Conservation (phyloP, 2,329 filamentous ascomycete genomes). For the Aplosporella prunicola region DNA sequence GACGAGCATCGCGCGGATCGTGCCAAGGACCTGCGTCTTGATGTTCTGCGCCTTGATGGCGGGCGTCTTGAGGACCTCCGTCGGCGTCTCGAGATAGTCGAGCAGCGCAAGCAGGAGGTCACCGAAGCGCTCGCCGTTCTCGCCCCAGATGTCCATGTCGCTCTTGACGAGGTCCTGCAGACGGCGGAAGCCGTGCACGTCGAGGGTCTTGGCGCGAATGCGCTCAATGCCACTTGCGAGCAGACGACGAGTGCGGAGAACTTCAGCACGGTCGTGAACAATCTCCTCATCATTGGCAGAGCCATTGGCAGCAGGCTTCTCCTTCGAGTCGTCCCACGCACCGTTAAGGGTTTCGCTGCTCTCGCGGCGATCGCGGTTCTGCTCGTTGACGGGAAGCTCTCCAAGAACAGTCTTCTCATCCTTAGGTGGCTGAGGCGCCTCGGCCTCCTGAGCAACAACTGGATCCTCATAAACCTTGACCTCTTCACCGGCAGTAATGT, state of each 20-base stretch:
- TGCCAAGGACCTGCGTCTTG: slow-evolving; percentile 64
- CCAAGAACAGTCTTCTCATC: slow-evolving; percentile 37
- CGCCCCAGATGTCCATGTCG: slow-evolving; percentile 51
- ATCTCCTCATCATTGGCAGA: slow-evolving; percentile 17
- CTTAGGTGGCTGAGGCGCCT: slow-evolving; percentile 17
- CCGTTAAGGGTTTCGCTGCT: slow-evolving; percentile 22
- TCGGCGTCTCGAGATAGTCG: slow-evolving; percentile 57
- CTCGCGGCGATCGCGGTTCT: slow-evolving; percentile 25
- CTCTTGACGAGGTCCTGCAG: slow-evolving; percentile 66
- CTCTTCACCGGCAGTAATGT: slow-evolving; percentile 21
- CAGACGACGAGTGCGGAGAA: slow-evolving; percentile 43
- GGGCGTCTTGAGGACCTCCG: slow-evolving; percentile 36
- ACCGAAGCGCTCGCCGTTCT: slow-evolving; percentile 61
- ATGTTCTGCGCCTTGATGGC: slow-evolving; percentile 61
- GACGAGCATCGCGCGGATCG: slow-evolving; percentile 62
- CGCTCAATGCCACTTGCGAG: slow-evolving; percentile 67
- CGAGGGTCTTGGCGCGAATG: slow-evolving; percentile 61
- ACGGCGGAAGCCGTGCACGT: slow-evolving; percentile 72
- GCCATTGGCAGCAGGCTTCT: slow-evolving; percentile 1
- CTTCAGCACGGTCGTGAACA: slow-evolving; percentile 32
- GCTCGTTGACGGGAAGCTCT: slow-evolving; percentile 43
- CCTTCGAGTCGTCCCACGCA: slow-evolving; percentile 19
- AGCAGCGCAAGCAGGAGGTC: slow-evolving; percentile 59
- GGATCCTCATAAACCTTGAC: slow-evolving; percentile 48
- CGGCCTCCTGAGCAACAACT: slow-evolving; percentile 29